Percentiles rank a stretch among this genome's conserved stretches.
These are phyloP conservation scores for Dryas integrifolia DNA, from an alignment of 331 rosid species.

Conservation along the genomic window DNA sequence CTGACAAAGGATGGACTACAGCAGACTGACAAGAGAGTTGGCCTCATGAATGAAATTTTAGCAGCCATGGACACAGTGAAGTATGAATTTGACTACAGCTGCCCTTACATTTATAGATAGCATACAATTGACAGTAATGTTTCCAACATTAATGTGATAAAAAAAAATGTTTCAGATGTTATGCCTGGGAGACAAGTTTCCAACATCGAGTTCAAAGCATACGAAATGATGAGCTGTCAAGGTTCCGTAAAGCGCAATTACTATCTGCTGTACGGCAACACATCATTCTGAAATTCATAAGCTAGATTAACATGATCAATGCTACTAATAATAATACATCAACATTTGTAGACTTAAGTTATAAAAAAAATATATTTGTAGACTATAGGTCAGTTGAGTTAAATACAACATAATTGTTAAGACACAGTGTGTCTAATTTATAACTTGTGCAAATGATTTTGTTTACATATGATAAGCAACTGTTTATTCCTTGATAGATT, in stretches of 20 bases:
- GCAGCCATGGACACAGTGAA: constrained; percentile 88
- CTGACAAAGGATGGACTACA: constrained; percentile 69
- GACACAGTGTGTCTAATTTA: background rate
- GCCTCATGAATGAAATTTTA: constrained; percentile 79
- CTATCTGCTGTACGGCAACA: constrained; percentile 61
- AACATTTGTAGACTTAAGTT: too few relatives aligned
- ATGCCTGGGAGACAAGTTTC: constrained; percentile 92
- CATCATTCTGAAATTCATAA: constrained; percentile 10
- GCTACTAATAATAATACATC: too few relatives aligned
- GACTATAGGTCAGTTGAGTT: too few relatives aligned
- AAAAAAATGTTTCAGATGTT: constrained; percentile 56
- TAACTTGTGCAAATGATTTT: background rate
- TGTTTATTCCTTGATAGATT: background rate
- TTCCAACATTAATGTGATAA: constrained; percentile 25
- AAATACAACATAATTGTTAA: background rate
- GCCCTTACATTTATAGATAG: constrained; percentile 1
- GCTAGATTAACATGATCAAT: background rate
- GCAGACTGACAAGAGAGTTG: constrained; percentile 82
- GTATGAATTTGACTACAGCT: constrained; percentile 40
- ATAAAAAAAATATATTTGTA: too few relatives aligned
- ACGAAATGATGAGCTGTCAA: constrained; percentile 59
- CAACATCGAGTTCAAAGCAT: constrained; percentile 59
- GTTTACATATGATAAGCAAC: background rate
- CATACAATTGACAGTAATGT: constrained; percentile 9
- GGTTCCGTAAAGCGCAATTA: constrained; percentile 69